These are phyloP conservation scores for Pseudogymnoascus sp. DNA, from an alignment of 2,329 filamentous ascomycete genomes.

Conservation along the genomic window DNA sequence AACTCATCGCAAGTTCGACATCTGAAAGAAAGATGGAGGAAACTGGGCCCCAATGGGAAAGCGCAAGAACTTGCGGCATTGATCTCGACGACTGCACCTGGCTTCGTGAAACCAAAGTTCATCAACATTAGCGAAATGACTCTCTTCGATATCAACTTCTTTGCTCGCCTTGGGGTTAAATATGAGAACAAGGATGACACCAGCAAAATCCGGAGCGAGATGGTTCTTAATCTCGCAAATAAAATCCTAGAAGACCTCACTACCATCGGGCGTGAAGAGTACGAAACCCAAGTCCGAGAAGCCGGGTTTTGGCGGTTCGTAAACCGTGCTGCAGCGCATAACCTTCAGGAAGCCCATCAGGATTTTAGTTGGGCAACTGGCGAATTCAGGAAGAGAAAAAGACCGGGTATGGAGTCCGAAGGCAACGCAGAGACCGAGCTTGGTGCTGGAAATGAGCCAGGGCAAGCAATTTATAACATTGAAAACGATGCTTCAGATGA, in stretches of 20 bases:
- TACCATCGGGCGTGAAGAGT: conserved; percentile 21
- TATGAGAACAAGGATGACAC: conserved; percentile 15
- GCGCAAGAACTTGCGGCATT: background rate
- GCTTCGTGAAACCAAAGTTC: background rate
- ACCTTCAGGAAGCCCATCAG: conserved; percentile 1
- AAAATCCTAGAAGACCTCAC: conserved; percentile 23
- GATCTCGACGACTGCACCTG: background rate
- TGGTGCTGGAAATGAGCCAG: background rate
- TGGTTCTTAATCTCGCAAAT: conserved; percentile 20
- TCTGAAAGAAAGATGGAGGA: background rate
- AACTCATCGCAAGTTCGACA: background rate
- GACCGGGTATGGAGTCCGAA: background rate
- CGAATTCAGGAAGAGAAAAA: background rate
- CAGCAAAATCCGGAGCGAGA: conserved; percentile 20
- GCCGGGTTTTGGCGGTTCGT: conserved; percentile 28
- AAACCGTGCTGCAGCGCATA: conserved; percentile 15
- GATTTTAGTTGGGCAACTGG: conserved; percentile 10
- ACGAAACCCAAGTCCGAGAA: conserved; percentile 20
- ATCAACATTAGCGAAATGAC: background rate
- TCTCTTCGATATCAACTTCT: conserved; percentile 21
- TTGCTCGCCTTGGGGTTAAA: conserved; percentile 23
- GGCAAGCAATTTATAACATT: background rate
- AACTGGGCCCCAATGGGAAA: background rate
- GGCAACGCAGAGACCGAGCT: background rate
- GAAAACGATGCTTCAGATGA: background rate